Evolutionary conservation across 208 protist species (phyloP).

Genomic region (Leptomonas pyrrhocoris): DNA sequence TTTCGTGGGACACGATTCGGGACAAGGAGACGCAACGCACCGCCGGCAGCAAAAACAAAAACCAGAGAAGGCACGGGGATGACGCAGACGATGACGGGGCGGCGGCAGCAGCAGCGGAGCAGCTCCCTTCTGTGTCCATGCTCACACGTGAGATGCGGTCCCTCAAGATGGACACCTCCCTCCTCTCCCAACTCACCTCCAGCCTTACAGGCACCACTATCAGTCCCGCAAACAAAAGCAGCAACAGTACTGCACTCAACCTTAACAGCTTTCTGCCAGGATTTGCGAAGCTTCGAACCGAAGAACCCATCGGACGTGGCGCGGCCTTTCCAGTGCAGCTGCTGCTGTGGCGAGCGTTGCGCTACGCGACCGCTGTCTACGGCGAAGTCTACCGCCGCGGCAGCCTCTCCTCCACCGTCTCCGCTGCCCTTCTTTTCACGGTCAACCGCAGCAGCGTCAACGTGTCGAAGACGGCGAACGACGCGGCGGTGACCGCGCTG

Average conservation of each 20-base stretch:
- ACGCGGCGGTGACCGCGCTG: slow-evolving; percentile 52
- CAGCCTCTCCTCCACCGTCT: slow-evolving; percentile 42
- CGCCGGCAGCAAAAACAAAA: neutral
- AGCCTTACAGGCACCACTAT: neutral
- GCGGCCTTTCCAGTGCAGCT: slow-evolving; percentile 37
- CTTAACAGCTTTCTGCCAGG: slow-evolving; percentile 1
- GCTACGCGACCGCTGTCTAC: slow-evolving; percentile 70
- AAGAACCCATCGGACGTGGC: neutral
- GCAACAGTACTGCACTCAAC: neutral
- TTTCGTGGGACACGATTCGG: slow-evolving; percentile 21
- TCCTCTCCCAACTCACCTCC: slow-evolving; percentile 23
- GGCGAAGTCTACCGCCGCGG: slow-evolving; percentile 55
- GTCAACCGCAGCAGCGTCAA: slow-evolving; percentile 28
- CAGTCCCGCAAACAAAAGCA: neutral
- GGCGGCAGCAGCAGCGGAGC: neutral
- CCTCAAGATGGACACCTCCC: slow-evolving; percentile 8
- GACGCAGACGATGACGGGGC: neutral
- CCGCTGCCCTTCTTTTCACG: slow-evolving; percentile 42
- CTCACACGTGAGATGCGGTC: slow-evolving; percentile 16
- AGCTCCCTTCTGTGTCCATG: neutral
- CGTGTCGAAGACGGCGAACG: slow-evolving; percentile 40
- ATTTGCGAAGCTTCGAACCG: neutral
- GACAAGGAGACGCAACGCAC: neutral
- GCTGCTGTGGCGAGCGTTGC: slow-evolving; percentile 51
- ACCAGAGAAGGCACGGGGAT: neutral